Base-by-base conservation (phyloP, 1,139 yeast genomes). In the Yamadazyma spencermartinsiae region DNA sequence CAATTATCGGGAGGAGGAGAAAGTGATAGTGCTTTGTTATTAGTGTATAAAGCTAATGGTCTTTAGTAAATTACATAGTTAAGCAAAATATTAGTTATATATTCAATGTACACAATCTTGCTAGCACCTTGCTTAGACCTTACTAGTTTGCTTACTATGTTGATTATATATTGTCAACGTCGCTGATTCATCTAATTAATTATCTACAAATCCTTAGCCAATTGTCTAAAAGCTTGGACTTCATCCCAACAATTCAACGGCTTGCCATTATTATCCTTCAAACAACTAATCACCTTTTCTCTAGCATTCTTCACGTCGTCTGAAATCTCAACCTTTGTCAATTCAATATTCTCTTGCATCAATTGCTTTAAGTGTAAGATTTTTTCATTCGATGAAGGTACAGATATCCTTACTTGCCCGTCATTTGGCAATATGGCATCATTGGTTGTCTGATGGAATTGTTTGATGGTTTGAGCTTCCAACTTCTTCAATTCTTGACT, bases 1-100 rank as follows among this genome's bases (percentile, higher is more conserved):
- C 65, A 77, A 39, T 74, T 94, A 48, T 86, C 97, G 7, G 99
- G 98, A 34, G 99, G 99, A 37, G 97, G 98, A 44, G 98, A 94
- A 66, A 82, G 95, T 52, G 98, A 92, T 63, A 82, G 95, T 54
- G 98, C 98, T 1, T 77, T 92, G 63, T 82, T 94, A 45, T 74
- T 90, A 49, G 65, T 92, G 39, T 92, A 92, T 70, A 84, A 83
- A 56, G 95, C 88, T 3, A 77, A 82, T 51, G 95, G 92, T 14
- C 56, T 73, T 48, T 65, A 54, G 52, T 14, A 5, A 9, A 28
- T 25, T 25, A 8, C 29, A n/a, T n/a, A n/a, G 13, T 28, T 13
- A n/a, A n/a, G n/a, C n/a, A n/a, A 16, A 15, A 29, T 11, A 9
- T 4, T 18, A 7, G 15, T 31, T 18, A 31, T 31, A 17, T 31